Base-by-base conservation (phyloP, 352 stramenopile genomes). In the Phytophthora kernoviae region DNA sequence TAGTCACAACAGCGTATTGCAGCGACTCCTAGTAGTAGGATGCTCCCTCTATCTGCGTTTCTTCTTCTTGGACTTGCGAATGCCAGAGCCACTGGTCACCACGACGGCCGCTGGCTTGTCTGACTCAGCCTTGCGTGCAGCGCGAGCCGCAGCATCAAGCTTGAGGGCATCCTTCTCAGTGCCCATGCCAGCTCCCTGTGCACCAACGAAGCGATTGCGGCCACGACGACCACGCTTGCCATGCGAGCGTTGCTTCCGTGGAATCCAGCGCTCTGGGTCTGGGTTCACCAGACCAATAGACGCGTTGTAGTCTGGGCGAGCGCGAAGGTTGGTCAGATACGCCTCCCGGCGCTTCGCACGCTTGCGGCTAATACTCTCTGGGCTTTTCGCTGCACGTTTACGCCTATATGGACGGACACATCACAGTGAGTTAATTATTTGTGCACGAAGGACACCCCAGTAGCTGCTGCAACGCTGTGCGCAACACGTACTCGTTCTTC, bases 1-100 rank as follows among this genome's bases (percentile, higher is more conserved):
- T 48, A 54, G 37, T 34, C 44, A 20, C 51, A 58, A 43, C 24
- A n/a, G 20, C 9, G 22, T 20, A 47, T 17, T 45, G 22, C 42
- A 30, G 40, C 34, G 15, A 60, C 61, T 54, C 41, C n/a, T 48
- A 47, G 41, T 62, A 51, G 45, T 26, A 15, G 27, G 22, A 14
- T 15, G 43, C 69, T 77, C 37, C 39, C 52, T 70, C 30, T 75
- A 91, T 90, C 81, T 90, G 63, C 81, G 75, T 76, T 93, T 93
- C 76, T 93, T 93, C 73, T 91, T 93, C 73, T 88, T 88, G 20
- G 79, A 81, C 75, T 93, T 94, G 76, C 83, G 82, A 54, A 89
- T 75, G 66, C 86, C 77, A 7, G 80, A 81, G 65, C 67, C 68
- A 45, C 61, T 84, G 39, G 74, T 66, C 52, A 93, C 80, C 20